phyloP scores from a whole-genome alignment of 192 early-diverging fungal genomes.

The Mortierella claussenii region DNA sequence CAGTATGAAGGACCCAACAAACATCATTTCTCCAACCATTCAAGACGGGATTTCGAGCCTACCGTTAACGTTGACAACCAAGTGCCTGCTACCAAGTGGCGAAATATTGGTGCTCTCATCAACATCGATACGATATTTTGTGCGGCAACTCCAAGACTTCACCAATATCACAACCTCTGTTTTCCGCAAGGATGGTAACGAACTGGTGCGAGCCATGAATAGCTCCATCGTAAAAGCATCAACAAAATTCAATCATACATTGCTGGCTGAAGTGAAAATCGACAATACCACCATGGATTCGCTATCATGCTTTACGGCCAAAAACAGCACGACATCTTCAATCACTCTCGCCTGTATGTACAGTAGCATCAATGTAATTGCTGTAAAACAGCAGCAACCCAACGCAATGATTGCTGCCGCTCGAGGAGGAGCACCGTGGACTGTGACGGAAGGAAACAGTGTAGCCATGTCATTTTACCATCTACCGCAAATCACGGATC shows the following conservation, averaged over 20 bases:
- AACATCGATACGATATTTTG: constrained; percentile 3
- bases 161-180: not conserved
- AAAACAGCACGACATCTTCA: not conserved
- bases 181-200: not conserved
- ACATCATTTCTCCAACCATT: too few relatives aligned
- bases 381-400: not conserved
- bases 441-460: not conserved
- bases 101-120: not conserved
- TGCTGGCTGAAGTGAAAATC: not conserved
- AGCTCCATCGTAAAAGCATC: constrained; percentile 1
- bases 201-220: constrained; percentile 12
- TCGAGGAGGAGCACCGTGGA: not conserved
- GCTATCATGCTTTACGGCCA: not conserved
- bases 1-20: too few relatives aligned
- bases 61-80: constrained; percentile 14
- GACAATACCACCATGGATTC: not conserved
- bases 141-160: not conserved
- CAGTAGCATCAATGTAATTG: not conserved
- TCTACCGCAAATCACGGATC: not conserved
- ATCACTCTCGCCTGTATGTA: not conserved
- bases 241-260: not conserved
- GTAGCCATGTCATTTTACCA: not conserved
- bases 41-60: not conserved
- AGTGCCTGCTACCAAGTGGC: constrained; percentile 4
- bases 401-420: not conserved